Conservation (phyloP, 1,284 basidiomycete genomes). For the Boletus semigastroideus region DNA sequence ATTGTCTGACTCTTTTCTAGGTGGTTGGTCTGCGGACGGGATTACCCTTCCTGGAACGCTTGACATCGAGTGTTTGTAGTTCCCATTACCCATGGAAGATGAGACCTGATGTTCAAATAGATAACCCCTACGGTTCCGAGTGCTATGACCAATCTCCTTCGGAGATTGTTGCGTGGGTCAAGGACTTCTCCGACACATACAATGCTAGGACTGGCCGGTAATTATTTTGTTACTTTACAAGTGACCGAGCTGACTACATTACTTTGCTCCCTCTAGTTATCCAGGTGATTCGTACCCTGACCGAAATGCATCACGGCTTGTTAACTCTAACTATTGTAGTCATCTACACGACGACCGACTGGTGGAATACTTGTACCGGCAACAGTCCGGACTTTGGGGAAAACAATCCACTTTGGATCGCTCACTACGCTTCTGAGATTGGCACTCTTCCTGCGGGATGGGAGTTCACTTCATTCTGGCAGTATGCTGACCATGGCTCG, state of each 20-base stretch:
- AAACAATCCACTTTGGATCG: slow-evolving; percentile 60
- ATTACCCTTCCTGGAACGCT: slow-evolving; percentile 63
- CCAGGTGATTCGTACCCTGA: slow-evolving; percentile 16
- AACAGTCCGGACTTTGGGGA: slow-evolving; percentile 49
- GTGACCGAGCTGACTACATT: not conserved
- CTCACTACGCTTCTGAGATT: slow-evolving; percentile 47
- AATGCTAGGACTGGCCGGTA: slow-evolving; percentile 49
- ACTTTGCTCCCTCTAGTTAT: slow-evolving; percentile 29
- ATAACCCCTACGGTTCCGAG: slow-evolving; percentile 45
- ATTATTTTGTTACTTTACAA: not conserved
- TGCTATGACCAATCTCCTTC: slow-evolving; percentile 60
- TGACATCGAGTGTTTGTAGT: slow-evolving; percentile 57
- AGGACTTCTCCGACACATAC: slow-evolving; percentile 63
- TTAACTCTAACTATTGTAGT: slow-evolving; percentile 26
- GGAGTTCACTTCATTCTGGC: slow-evolving; percentile 61
- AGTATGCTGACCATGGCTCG: slow-evolving; percentile 52
- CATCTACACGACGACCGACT: slow-evolving; percentile 64
- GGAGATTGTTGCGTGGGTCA: slow-evolving; percentile 62
- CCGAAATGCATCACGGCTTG: not conserved
- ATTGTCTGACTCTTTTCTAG: slow-evolving; percentile 24
- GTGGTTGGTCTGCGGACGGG: slow-evolving; percentile 58
- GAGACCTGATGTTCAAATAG: slow-evolving; percentile 28
- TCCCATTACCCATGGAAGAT: not conserved
- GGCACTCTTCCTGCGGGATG: slow-evolving; percentile 61
- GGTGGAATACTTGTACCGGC: slow-evolving; percentile 71